phyloP scores from a whole-genome alignment of 768 basidiomycete species.

The Podaxis sp. region DNA sequence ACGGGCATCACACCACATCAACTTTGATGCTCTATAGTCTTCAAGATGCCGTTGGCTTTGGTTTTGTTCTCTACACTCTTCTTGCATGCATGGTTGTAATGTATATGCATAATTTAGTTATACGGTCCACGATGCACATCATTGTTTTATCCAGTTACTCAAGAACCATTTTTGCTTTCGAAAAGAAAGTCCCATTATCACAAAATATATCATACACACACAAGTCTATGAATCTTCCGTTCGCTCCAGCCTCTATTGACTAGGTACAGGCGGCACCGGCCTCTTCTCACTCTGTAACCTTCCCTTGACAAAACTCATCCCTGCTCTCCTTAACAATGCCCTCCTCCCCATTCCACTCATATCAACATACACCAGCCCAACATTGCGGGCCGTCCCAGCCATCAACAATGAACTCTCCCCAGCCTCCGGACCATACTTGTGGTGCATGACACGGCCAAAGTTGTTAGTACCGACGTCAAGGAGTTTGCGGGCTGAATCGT shows the following conservation, averaged over 20 bases:
- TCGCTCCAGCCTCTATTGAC: not conserved
- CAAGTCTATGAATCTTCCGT: not conserved
- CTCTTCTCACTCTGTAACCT: slow-evolving; percentile 16
- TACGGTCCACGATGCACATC: not conserved
- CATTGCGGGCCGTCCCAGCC: slow-evolving; percentile 64
- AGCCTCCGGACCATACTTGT: slow-evolving; percentile 62
- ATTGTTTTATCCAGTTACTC: not conserved
- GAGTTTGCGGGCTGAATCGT: slow-evolving; percentile 50
- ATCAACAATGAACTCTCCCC: slow-evolving; percentile 54
- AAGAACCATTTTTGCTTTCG: too few relatives aligned
- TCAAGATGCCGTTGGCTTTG: not conserved
- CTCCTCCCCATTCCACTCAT: slow-evolving; percentile 66
- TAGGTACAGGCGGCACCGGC: slow-evolving; percentile 2
- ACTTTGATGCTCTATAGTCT: slow-evolving; percentile 86
- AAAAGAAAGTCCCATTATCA: not conserved
- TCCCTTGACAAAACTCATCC: slow-evolving; percentile 52
- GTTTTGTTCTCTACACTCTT: not conserved
- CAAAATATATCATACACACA: not conserved
- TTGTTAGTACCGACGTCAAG: slow-evolving; percentile 46
- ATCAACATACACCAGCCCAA: slow-evolving; percentile 75
- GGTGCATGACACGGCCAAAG: slow-evolving; percentile 46
- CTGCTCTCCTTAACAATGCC: slow-evolving; percentile 62
- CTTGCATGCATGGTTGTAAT: not conserved
- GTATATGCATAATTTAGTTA: not conserved
- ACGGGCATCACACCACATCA: slow-evolving; percentile 90